Conservation (phyloP, 352 stramenopile genomes). For the Globisporangium spiculum region DNA sequence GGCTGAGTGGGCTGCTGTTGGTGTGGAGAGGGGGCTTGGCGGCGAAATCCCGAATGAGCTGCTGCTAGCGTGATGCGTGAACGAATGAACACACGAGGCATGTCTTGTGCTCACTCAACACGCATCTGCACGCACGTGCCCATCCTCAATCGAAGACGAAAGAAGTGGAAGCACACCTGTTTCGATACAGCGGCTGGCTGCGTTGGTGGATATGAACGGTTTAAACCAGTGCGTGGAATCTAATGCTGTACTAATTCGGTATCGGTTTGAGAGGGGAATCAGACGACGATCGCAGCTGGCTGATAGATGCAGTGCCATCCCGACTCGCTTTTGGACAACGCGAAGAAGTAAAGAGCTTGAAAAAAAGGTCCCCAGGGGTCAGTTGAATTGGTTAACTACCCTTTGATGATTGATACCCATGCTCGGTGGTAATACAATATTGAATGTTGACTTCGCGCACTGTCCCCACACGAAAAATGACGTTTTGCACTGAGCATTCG, state of each 20-base stretch:
- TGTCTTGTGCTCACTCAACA: not conserved
- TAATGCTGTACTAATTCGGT: not conserved
- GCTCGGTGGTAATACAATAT: too few species aligned
- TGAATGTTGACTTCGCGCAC: too few species aligned
- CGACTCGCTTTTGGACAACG: too few species aligned
- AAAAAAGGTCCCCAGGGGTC: too few species aligned
- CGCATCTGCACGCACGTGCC: not conserved
- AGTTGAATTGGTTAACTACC: too few species aligned
- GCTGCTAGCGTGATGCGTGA: not conserved
- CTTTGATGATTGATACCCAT: too few species aligned
- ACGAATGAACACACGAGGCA: not conserved
- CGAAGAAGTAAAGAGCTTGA: too few species aligned
- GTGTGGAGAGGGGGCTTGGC: not conserved
- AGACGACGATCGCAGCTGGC: not conserved
- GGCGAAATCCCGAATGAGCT: conserved; percentile 5
- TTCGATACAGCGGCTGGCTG: not conserved
- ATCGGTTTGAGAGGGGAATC: not conserved
- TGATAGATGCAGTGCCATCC: not conserved
- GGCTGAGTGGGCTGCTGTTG: not conserved
- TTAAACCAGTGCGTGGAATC: not conserved
- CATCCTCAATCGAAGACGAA: conserved; percentile 6
- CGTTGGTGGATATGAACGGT: not conserved
- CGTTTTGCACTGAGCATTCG: too few species aligned
- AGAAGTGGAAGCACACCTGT: not conserved
- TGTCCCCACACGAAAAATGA: too few species aligned